Percentiles rank a stretch among this genome's conserved stretches.
These are phyloP conservation scores for Colletotrichum chlorophyti DNA, from an alignment of 2,329 filamentous ascomycete genomes.

Conservation along the genomic window DNA sequence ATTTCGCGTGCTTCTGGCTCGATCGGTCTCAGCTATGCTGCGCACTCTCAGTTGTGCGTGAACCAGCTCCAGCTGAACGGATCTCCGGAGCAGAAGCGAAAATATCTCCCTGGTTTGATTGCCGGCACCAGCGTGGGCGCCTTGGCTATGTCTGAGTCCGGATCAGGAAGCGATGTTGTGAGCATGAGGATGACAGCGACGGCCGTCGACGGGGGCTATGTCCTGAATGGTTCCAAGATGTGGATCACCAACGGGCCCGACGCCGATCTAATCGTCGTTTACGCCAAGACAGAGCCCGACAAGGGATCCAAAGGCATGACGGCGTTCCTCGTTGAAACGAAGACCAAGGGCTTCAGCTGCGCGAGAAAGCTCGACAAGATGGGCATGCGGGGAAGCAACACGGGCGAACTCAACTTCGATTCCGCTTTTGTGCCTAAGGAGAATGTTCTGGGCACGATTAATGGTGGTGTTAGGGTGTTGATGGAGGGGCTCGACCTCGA, in stretches of 20 bases:
- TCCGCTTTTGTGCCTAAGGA: constrained; percentile 85
- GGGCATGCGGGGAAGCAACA: constrained; percentile 97
- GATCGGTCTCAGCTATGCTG: constrained; percentile 91
- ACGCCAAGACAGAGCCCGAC: constrained; percentile 88
- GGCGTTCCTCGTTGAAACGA: constrained; percentile 84
- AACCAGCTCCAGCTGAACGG: constrained; percentile 96
- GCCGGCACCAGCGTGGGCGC: constrained; percentile 84
- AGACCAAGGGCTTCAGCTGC: constrained; percentile 79
- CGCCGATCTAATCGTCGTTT: constrained; percentile 92
- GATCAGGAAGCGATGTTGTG: constrained; percentile 91
- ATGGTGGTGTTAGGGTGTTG: constrained; percentile 85
- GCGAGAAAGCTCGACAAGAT: constrained; percentile 95
- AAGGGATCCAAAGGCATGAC: constrained; percentile 90
- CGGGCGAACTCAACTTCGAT: constrained; percentile 91
- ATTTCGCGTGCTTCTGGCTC: constrained; percentile 84
- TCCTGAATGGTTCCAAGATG: constrained; percentile 94
- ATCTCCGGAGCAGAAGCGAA: constrained; percentile 76
- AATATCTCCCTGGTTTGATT: constrained; percentile 81
- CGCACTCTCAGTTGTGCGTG: constrained; percentile 94
- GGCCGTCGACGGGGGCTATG: constrained; percentile 81
- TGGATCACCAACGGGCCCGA: constrained; percentile 99
- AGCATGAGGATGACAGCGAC: constrained; percentile 90
- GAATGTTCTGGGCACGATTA: constrained; percentile 80
- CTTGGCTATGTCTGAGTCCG: constrained; percentile 93
- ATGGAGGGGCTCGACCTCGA: constrained; percentile 98